Percentiles rank a stretch among this genome's conserved stretches.
These are phyloP conservation scores for Priceomyces fermenticarens DNA, from an alignment of 805 yeast genomes.

Conservation along the genomic window DNA sequence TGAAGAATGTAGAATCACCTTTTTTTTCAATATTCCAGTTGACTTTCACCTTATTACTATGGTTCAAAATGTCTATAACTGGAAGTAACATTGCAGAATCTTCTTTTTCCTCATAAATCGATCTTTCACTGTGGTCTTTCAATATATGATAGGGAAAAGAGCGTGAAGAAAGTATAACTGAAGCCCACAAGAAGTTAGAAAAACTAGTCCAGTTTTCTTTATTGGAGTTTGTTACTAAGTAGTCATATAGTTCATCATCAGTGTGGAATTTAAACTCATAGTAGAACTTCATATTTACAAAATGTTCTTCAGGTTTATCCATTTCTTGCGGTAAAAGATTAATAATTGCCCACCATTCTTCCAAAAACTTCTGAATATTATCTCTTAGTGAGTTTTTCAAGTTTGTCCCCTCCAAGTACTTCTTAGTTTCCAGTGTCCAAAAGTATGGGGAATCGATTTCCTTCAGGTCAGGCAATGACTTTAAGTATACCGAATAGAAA, in stretches of 20 bases:
- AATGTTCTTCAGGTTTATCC: constrained; percentile 32
- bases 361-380: constrained; percentile 43
- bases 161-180: constrained; percentile 66
- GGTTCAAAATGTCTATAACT: constrained; percentile 75
- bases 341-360: constrained; percentile 58
- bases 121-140: constrained; percentile 27
- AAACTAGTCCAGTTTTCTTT: constrained; percentile 59
- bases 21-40: constrained; percentile 49
- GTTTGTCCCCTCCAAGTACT: constrained; percentile 64
- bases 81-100: constrained; percentile 73
- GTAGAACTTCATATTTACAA: constrained; percentile 40
- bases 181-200: constrained; percentile 73
- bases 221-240: constrained; percentile 17
- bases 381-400: constrained; percentile 52
- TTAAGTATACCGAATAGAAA: constrained; percentile 26
- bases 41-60: constrained; percentile 57
- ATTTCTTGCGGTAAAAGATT: constrained; percentile 27
- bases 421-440: constrained; percentile 56
- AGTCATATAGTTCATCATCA: constrained; percentile 32
- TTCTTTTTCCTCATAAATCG: constrained; percentile 16
- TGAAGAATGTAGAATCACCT: constrained; percentile 23
- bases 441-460: constrained; percentile 60
- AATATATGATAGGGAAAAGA: constrained; percentile 75
- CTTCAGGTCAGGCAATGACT: constrained; percentile 32
- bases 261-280: constrained; percentile 40